Evolutionary conservation across 495 filamentous ascomycete genomes (phyloP).

Genomic region (Xylaria castorea): DNA sequence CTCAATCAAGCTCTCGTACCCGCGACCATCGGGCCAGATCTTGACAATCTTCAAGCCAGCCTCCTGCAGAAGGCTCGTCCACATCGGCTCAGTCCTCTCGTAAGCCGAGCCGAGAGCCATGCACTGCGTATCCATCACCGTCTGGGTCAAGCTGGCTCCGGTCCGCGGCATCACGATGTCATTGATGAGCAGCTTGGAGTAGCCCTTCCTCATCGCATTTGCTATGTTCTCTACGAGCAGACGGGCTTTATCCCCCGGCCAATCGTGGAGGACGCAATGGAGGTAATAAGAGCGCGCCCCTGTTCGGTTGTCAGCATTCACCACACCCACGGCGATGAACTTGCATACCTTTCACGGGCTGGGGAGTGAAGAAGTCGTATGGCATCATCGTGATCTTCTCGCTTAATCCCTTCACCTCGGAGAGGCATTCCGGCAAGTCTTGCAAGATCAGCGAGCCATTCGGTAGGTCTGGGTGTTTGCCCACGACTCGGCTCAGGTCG

Average conservation of each 20-base stretch:
- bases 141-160: slow-evolving; percentile 33
- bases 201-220: slow-evolving; percentile 38
- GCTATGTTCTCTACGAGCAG: slow-evolving; percentile 32
- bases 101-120: slow-evolving; percentile 46
- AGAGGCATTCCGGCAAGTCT: slow-evolving; percentile 40
- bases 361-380: slow-evolving; percentile 44
- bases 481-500: slow-evolving; percentile 30
- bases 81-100: slow-evolving; percentile 49
- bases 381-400: slow-evolving; percentile 37
- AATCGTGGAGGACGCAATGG: slow-evolving; percentile 54
- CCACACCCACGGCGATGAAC: not conserved
- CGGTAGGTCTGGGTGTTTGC: slow-evolving; percentile 41
- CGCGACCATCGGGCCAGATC: slow-evolving; percentile 41
- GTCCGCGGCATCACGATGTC: slow-evolving; percentile 37
- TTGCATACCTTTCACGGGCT: slow-evolving; percentile 42
- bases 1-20: slow-evolving; percentile 38
- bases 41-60: slow-evolving; percentile 50
- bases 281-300: slow-evolving; percentile 51
- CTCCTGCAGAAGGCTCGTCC: slow-evolving; percentile 46
- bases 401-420: slow-evolving; percentile 31
- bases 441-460: slow-evolving; percentile 47
- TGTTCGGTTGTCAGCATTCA: not conserved
- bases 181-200: slow-evolving; percentile 39
- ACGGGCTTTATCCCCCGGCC: slow-evolving; percentile 41
- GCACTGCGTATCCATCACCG: slow-evolving; percentile 56